Evolutionary conservation across 208 protist species (phyloP).

Genomic region (Acanthamoeba lugdunensis): DNA sequence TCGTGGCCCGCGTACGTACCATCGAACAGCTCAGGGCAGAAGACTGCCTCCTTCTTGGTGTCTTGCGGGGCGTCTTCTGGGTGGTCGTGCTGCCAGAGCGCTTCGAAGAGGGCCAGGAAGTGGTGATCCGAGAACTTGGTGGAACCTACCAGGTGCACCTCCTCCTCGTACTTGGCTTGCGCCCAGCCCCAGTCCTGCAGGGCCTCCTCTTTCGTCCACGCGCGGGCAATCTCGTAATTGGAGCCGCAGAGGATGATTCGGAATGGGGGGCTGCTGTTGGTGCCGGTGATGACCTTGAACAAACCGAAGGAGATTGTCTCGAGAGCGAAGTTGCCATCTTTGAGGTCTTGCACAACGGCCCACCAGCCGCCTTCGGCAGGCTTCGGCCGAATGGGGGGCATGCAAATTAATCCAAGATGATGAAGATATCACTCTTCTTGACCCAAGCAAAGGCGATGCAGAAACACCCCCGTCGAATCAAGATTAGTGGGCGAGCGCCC

Average conservation of each 20-base stretch:
- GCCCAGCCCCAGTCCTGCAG: constrained; percentile 61
- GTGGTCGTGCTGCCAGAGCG: constrained; percentile 69
- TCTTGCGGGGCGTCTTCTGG: constrained; percentile 37
- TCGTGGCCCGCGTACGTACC: background rate
- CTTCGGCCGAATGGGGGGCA: constrained; percentile 69
- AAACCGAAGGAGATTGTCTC: constrained; percentile 20
- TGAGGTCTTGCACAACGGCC: constrained; percentile 13
- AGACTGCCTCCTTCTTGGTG: constrained; percentile 25
- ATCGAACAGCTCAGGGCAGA: constrained; percentile 71
- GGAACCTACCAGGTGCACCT: constrained; percentile 66
- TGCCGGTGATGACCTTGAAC: constrained; percentile 43
- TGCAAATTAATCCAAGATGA: background rate
- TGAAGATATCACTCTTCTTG: no score
- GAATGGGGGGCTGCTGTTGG: background rate
- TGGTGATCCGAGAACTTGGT: constrained; percentile 73
- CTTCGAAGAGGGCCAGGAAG: constrained; percentile 71
- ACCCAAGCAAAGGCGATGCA: no score
- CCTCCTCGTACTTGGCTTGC: constrained; percentile 49
- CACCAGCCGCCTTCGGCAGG: constrained; percentile 66
- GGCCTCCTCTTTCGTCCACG: constrained; percentile 32
- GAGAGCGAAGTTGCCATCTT: constrained; percentile 50
- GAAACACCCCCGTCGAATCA: no score
- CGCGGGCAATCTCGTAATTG: constrained; percentile 58
- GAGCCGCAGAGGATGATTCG: constrained; percentile 44
- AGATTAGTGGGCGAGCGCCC: no score